Base-by-base conservation (phyloP, 2,329 filamentous ascomycete genomes). In the Biscogniauxia mediterranea region DNA sequence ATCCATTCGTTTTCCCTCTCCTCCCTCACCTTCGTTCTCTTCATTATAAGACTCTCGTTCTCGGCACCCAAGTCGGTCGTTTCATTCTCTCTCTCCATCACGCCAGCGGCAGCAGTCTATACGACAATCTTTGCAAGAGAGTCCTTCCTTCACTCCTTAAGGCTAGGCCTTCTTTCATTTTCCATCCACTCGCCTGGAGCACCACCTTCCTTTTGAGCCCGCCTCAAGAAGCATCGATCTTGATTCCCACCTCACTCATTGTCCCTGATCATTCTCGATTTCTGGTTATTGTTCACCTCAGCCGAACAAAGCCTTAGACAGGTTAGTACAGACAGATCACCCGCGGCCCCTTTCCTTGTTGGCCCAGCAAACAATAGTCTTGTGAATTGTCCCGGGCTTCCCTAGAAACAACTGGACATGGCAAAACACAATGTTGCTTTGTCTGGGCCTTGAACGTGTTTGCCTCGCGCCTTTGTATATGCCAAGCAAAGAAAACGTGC, bases 131-230 rank as follows among this genome's bases (percentile, higher is more conserved):
- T 69, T 66, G 54, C 63, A 62, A 55, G 54, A 62, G 66, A 72
- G 68, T 73, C 71, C 66, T 69, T 71, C 71, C 66, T 74, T 75
- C 74, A 72, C 71, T 75, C 71, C 73, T 76, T 64, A 70, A 75
- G 76, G 74, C 74, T 71, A 72, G 73, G 54, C 72, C 73, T 71
- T 71, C 68, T 61, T 62, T 62, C 68, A 61, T 68, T 66, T 72
- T 70, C 54, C 65, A 62, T 65, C 65, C 63, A 71, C 62, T 69
- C 73, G 78, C 78, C 78, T 76, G 78, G 78, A 70, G 78, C 78
- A 79, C 69, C 72, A 75, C 71, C 66, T 71, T 75, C 73, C 71
- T 73, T 77, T 71, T 66, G 73, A 68, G 66, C 62, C 57, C 59
- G 68, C 61, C 68, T 69, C 64, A 57, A 67, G 60, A 65, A 71